These are phyloP conservation scores for Cercophora scortea DNA, from an alignment of 495 filamentous ascomycete species.

Conservation along the genomic window DNA sequence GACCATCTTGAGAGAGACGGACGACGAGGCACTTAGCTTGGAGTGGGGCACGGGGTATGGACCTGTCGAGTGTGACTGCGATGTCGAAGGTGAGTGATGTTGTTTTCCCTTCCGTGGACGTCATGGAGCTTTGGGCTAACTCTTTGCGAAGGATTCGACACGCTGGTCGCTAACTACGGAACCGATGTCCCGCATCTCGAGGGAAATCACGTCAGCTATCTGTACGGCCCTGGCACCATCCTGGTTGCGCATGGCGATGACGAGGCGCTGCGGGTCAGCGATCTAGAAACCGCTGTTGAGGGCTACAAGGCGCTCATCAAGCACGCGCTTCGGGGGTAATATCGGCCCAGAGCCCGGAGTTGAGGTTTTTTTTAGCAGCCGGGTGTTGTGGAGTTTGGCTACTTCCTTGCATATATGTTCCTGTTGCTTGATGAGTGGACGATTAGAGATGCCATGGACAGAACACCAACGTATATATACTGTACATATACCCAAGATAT, in stretches of 20 bases:
- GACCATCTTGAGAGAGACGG: slow-evolving; percentile 49
- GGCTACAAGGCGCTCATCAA: slow-evolving; percentile 65
- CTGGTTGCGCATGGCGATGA: slow-evolving; percentile 82
- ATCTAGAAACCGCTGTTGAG: slow-evolving; percentile 60
- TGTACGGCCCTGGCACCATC: slow-evolving; percentile 86
- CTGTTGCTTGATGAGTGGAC: not conserved
- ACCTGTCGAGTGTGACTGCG: slow-evolving; percentile 68
- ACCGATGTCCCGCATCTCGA: slow-evolving; percentile 79
- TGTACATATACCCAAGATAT: too few species aligned
- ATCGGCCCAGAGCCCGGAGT: not conserved
- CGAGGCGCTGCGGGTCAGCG: slow-evolving; percentile 63
- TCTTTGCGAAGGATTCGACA: slow-evolving; percentile 54
- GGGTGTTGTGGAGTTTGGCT: not conserved
- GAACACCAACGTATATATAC: not conserved
- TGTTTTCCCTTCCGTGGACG: not conserved
- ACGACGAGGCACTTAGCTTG: slow-evolving; percentile 52
- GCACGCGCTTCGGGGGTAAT: slow-evolving; percentile 41
- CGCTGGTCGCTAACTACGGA: slow-evolving; percentile 78
- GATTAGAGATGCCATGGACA: not conserved
- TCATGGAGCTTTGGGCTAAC: not conserved
- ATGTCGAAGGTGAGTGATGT: slow-evolving; percentile 54
- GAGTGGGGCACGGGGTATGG: slow-evolving; percentile 59
- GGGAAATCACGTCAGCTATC: slow-evolving; percentile 67
- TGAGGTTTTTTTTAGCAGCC: not conserved
- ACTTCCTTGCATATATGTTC: not conserved